Evolutionary conservation across 208 protist genomes (phyloP).

Genomic region (Trypanosoma brucei): DNA sequence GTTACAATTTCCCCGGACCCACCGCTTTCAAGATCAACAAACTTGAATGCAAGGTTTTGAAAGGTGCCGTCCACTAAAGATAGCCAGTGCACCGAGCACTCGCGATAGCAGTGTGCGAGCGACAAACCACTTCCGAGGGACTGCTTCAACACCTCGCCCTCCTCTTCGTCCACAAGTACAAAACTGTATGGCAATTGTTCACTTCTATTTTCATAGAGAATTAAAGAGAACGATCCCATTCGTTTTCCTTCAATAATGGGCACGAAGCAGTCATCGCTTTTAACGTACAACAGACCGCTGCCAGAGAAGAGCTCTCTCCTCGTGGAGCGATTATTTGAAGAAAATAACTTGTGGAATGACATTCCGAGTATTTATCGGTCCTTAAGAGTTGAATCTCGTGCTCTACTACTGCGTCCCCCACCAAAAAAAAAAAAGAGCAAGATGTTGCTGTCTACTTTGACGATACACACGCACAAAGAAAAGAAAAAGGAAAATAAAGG

Average conservation of each 20-base stretch:
- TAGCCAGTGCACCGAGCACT: conserved; percentile 48
- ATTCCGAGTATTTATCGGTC: too few species aligned
- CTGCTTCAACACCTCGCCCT: conserved; percentile 34
- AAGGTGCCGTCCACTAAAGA: conserved; percentile 38
- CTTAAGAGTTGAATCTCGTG: too few species aligned
- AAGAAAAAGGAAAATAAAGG: too few species aligned
- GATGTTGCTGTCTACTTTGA: too few species aligned
- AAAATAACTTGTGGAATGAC: too few species aligned
- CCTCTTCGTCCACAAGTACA: conserved; percentile 30
- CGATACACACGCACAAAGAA: too few species aligned
- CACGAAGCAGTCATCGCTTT: conserved; percentile 26
- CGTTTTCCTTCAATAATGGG: conserved; percentile 23
- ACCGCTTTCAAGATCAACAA: conserved; percentile 21
- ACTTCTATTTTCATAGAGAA: background rate
- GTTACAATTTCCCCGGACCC: conserved; percentile 9
- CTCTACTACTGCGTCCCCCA: too few species aligned
- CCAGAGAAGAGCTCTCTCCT: conserved; percentile 23
- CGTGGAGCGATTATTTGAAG: too few species aligned
- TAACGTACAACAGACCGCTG: conserved; percentile 39
- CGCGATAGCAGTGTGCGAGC: conserved; percentile 29
- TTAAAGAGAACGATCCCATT: conserved; percentile 14
- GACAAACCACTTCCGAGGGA: conserved; percentile 36
- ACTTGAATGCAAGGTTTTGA: conserved; percentile 42
- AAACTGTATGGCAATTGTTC: conserved; percentile 13
- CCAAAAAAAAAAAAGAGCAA: too few species aligned